phyloP scores from a whole-genome alignment of 116 monocot genomes.

The Dioscorea cayenensis region DNA sequence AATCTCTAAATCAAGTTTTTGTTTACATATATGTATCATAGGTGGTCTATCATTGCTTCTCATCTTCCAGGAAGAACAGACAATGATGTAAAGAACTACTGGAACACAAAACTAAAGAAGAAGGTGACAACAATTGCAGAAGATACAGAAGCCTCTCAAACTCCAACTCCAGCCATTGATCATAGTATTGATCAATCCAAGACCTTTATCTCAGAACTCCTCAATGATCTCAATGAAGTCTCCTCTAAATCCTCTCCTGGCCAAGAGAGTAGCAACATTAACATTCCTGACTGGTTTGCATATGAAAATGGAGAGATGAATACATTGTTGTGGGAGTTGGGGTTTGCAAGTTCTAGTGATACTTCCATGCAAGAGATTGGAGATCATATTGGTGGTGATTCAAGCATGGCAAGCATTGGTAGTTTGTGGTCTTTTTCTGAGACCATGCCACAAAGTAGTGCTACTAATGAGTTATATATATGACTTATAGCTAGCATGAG shows the following conservation, averaged over 20 bases:
- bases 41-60: slow-evolving; percentile 66
- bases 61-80: slow-evolving; percentile 56
- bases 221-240: no score
- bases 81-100: slow-evolving; percentile 73
- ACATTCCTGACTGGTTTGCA: no score
- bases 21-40: neutral
- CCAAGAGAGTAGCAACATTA: no score
- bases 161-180: neutral
- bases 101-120: slow-evolving; percentile 76
- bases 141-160: no score
- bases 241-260: no score
- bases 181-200: no score
- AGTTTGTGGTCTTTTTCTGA: neutral
- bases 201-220: no score
- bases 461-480: neutral
- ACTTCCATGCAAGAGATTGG: neutral
- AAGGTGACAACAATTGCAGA: slow-evolving; percentile 10
- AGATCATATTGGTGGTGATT: neutral
- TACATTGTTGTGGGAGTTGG: neutral
- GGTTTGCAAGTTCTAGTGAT: neutral
- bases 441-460: neutral
- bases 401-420: neutral
- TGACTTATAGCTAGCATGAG: neutral
- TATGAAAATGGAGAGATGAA: neutral
- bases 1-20: neutral